Base-by-base conservation (phyloP, 768 basidiomycete genomes). In the Harrya chromipes region DNA sequence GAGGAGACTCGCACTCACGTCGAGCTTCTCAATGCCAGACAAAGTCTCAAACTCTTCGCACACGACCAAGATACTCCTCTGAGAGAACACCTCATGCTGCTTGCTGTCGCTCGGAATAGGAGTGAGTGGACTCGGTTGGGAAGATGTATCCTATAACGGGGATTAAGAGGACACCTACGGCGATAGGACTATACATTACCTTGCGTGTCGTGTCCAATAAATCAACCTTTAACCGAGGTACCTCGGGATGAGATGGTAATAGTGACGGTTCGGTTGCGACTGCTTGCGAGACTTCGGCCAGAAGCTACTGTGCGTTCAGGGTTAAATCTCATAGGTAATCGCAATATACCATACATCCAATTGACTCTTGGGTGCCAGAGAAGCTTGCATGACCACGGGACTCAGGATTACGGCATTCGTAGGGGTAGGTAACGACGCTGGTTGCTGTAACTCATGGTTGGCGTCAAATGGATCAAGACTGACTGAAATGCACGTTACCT, bases 11-110 rank as follows among this genome's bases (percentile, higher is more conserved):
- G 23, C 8, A 47, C 78, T 59, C 52, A 79, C 82, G 43, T 80
- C 79, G 14, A 80, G 63, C 59, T 82, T 83, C 54, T 79, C 77
- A 8, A 80, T 42, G 2, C 59, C 64, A 1, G 73, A 63, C 3
- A 83, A 64, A 20, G 57, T 57, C 50, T 79, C 76, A 51, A 78
- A 80, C 4, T 70, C 75, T 26, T 62, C 63, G 43, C 73, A 75
- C 14, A 76, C 72, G 4, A 55, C 47, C 27, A 71, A 73, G 12
- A 57, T 9, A 31, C 20, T 26, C 42, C 23, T 45, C 20, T 13
- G 23, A 14, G 11, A 9, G 27, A n/a, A 9, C 3, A 13, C 10
- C 3, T 33, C 14, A 16, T 14, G 33, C 33, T 8, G 46, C 31
- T 42, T 54, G 16, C 24, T 44, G 34, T 62, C 55, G 16, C 57